A percentile compares a stretch with the other conserved stretches of the same genome.
phyloP scores from a whole-genome alignment of 306 rosid genomes.

The Hippophae rhamnoides region DNA sequence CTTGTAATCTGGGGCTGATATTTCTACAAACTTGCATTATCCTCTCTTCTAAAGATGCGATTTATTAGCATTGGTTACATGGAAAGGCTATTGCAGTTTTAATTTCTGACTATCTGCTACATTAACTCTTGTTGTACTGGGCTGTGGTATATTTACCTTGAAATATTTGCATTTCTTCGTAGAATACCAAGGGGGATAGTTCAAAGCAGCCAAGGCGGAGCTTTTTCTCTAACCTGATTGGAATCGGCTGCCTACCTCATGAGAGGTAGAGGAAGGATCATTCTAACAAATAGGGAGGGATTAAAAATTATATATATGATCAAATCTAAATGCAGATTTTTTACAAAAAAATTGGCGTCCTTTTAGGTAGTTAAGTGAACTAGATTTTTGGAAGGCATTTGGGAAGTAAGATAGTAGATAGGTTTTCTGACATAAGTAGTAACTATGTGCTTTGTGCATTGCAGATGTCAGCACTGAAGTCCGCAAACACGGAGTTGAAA shows the following conservation, averaged over 20 bases:
- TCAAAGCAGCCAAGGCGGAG: constrained; percentile 53
- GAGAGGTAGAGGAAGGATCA: constrained; percentile 64
- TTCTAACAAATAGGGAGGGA: constrained; percentile 45
- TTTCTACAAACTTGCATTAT: too few relatives aligned
- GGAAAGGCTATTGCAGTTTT: constrained; percentile 4
- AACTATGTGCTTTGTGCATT: constrained; percentile 14
- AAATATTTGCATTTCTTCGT: constrained; percentile 67
- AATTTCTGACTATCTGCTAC: constrained; percentile 21
- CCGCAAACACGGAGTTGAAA: constrained; percentile 93
- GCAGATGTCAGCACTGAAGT: constrained; percentile 89
- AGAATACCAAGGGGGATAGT: constrained; percentile 62
- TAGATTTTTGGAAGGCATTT: constrained; percentile 13
- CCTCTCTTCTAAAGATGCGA: too few relatives aligned
- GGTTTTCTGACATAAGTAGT: constrained; percentile 6
- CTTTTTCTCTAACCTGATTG: constrained; percentile 62
- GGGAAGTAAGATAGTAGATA: constrained; percentile 1
- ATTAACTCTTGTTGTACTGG: constrained; percentile 31
- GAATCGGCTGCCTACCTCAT: constrained; percentile 83
- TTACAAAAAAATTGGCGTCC: constrained; percentile 17
- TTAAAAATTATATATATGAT: constrained; percentile 25
- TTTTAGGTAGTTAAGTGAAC: constrained; percentile 21
- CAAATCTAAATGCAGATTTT: constrained; percentile 22
- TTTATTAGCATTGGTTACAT: constrained; percentile 8
- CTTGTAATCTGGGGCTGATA: too few relatives aligned
- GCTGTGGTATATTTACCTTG: constrained; percentile 44